These are phyloP conservation scores for Clavispora vitiphila DNA, from an alignment of 805 yeast genomes.

Conservation along the genomic window DNA sequence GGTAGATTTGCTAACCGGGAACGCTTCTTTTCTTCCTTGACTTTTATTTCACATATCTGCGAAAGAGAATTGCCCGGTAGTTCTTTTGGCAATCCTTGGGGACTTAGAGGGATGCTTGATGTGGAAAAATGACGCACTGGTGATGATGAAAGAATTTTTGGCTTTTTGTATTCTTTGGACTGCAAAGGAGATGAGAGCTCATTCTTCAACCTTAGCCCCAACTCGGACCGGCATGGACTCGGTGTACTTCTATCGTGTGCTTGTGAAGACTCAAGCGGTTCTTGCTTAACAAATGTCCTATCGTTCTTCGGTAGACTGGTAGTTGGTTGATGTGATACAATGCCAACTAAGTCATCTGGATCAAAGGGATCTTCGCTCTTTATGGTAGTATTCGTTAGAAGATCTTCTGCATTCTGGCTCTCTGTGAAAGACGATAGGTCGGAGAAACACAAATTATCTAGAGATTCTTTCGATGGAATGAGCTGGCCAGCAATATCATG, in stretches of 20 bases:
- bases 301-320: not conserved
- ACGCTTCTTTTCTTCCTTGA: not conserved
- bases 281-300: not conserved
- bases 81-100: not conserved
- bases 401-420: not conserved
- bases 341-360: slow-evolving; percentile 16
- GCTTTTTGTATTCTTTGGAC: not conserved
- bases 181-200: not conserved
- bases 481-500: not conserved
- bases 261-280: not conserved
- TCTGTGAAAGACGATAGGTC: slow-evolving; percentile 17
- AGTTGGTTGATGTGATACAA: not conserved
- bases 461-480: not conserved
- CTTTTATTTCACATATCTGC: not conserved
- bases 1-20: not conserved
- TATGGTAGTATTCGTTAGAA: not conserved
- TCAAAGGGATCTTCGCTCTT: slow-evolving; percentile 17
- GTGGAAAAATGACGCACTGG: not conserved
- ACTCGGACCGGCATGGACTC: not conserved
- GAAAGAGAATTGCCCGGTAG: not conserved
- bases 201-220: not conserved
- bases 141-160: slow-evolving; percentile 1
- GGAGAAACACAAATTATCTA: slow-evolving; percentile 1
- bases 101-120: not conserved
- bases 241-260: not conserved